Evolutionary conservation across 2,329 filamentous ascomycete species (phyloP), one percentile per base, ranked within the genome.

Genomic region (Xylariaceae sp.): DNA sequence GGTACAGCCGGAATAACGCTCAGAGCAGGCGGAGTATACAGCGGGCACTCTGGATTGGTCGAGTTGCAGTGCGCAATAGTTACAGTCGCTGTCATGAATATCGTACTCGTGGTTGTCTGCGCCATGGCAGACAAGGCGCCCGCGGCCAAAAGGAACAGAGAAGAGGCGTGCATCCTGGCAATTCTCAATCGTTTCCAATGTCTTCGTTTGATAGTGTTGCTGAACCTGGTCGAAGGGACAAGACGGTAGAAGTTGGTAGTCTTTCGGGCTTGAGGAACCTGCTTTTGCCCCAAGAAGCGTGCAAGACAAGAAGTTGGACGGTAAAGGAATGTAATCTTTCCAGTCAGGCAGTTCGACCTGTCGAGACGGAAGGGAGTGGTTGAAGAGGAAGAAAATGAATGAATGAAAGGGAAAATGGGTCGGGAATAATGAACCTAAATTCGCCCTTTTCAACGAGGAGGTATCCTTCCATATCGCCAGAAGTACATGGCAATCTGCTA

Each of bases 51-150:
- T 2, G 70, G 65, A 63, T 71, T 70, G 51, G 64, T 65, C 30
- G 68, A 61, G 58, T 65, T 66, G 67, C 69, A 71, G 63, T 67
- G 64, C 39, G 67, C 69, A 50, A 72, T 68, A 18, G 70, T 71
- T 62, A 72, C 62, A 8, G 66, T 68, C 13, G 67, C 68, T 1
- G 68, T 71, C 51, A 71, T 58, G 60, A 68, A 69, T 30, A 64
- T 59, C 3, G 69, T 72, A 55, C 58, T 68, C 34, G 69, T 72
- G 13, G 68, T 69, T 53, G 66, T 70, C 34, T 70, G 66, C 59
- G 69, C 68, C 52, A 65, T 58, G 23, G 64, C 70, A 49, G 69
- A 66, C 59, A 66, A 54, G 66, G 64, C 68, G 63, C 66, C 56
- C 49, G 64, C 68, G 62, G 64, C 69, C 65, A 72, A 55, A 54